A percentile compares a stretch with the other conserved stretches of the same genome.
Evolutionary conservation across 345 rosid genomes (phyloP).

Genomic region (Salix brachista): DNA sequence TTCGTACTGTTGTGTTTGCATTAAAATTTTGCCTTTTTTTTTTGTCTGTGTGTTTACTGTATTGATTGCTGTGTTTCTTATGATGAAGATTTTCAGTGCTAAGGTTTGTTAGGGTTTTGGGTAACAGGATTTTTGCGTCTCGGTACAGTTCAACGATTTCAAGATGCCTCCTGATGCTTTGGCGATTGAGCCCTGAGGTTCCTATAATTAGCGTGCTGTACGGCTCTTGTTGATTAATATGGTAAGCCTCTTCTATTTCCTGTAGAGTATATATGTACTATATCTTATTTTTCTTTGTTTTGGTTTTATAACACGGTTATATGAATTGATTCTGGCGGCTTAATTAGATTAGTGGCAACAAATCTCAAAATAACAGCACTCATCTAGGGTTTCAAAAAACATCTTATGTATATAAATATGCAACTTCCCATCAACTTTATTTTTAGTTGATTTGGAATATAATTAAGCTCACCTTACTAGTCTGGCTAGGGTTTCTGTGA

Average conservation of each 20-base stretch:
- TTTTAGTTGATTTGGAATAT: background rate
- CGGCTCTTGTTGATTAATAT: conserved; percentile 10
- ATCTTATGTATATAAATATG: background rate
- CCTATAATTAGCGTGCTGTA: conserved; percentile 5
- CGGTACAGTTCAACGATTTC: conserved; percentile 37
- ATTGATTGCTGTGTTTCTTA: conserved; percentile 12
- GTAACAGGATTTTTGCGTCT: conserved; percentile 31
- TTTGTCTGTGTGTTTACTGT: background rate
- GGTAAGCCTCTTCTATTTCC: conserved; percentile 5
- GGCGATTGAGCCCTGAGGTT: conserved; percentile 35
- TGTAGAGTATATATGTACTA: background rate
- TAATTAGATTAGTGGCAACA: background rate
- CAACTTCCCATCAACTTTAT: background rate
- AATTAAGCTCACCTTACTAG: background rate
- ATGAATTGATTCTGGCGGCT: background rate
- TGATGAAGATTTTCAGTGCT: background rate
- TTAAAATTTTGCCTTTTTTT: background rate
- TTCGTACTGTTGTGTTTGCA: background rate
- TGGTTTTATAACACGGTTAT: conserved; percentile 3
- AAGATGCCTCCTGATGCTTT: conserved; percentile 24
- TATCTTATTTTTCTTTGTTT: conserved; percentile 1
- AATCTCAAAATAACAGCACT: background rate
- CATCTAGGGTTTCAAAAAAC: background rate
- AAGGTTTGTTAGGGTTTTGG: conserved; percentile 19
- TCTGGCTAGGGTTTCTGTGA: conserved; percentile 11